Evolutionary conservation across 805 yeast genomes (phyloP).

Genomic region (Teunomyces cretensis): DNA sequence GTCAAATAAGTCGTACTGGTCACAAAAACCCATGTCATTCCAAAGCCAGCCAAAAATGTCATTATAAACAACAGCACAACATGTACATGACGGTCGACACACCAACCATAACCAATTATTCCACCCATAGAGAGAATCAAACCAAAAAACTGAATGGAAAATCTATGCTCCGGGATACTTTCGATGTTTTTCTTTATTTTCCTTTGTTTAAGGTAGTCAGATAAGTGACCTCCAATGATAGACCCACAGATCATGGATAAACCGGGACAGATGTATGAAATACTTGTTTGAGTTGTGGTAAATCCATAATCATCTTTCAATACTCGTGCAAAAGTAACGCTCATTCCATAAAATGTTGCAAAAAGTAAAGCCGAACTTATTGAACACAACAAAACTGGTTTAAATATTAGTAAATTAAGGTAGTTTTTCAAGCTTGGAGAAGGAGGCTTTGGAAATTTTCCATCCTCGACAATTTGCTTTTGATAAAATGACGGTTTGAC

Average conservation of each 20-base stretch:
- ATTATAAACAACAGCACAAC: slow-evolving; percentile 42
- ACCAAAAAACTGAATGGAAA: slow-evolving; percentile 46
- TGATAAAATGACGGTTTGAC: slow-evolving; percentile 30
- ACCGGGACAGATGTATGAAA: slow-evolving; percentile 56
- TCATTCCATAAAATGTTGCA: slow-evolving; percentile 54
- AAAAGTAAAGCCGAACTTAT: slow-evolving; percentile 50
- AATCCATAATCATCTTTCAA: slow-evolving; percentile 39
- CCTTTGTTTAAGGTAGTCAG: slow-evolving; percentile 36
- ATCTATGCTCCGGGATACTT: slow-evolving; percentile 48
- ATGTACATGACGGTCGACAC: slow-evolving; percentile 38
- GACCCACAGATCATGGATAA: slow-evolving; percentile 49
- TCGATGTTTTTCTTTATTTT: slow-evolving; percentile 24
- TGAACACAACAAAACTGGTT: slow-evolving; percentile 48
- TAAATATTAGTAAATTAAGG: slow-evolving; percentile 34
- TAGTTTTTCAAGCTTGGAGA: slow-evolving; percentile 41
- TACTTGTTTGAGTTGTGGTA: slow-evolving; percentile 35
- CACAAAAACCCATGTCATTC: slow-evolving; percentile 56
- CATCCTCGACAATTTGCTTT: slow-evolving; percentile 16
- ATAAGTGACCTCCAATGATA: slow-evolving; percentile 46
- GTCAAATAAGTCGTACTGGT: slow-evolving; percentile 54
- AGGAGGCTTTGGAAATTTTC: slow-evolving; percentile 45
- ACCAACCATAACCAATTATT: slow-evolving; percentile 54
- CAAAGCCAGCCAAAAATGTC: slow-evolving; percentile 49
- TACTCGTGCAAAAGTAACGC: slow-evolving; percentile 47
- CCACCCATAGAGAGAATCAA: slow-evolving; percentile 43